Conservation (phyloP, 208 protist genomes). For the Acanthamoeba culbertsoni region DNA sequence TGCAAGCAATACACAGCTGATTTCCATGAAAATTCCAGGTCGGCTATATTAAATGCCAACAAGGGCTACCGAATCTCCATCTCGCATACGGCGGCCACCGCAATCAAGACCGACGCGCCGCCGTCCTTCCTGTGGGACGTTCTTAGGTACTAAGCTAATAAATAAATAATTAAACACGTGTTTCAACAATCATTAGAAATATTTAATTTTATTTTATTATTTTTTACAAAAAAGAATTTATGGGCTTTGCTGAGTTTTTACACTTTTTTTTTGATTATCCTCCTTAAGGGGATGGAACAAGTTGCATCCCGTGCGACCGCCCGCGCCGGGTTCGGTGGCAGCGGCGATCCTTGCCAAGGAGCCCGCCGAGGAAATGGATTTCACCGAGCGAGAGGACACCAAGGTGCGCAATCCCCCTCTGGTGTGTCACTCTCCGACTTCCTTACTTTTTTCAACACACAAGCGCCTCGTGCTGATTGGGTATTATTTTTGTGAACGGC, state of each 20-base stretch:
- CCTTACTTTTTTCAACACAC: not conserved
- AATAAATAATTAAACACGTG: not conserved
- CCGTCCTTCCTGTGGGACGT: constrained; percentile 39
- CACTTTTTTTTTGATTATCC: not conserved
- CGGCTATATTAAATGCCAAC: constrained; percentile 69
- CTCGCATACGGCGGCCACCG: constrained; percentile 73
- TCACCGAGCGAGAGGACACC: constrained; percentile 15
- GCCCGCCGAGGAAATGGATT: not conserved
- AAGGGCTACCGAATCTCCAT: constrained; percentile 78
- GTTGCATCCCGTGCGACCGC: constrained; percentile 13
- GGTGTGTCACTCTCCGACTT: not conserved
- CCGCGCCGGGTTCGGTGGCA: not conserved
- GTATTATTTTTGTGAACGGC: not conserved
- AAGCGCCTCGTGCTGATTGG: not conserved
- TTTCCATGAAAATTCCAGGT: too few relatives aligned
- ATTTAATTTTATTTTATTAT: too few relatives aligned
- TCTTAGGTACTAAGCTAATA: not conserved
- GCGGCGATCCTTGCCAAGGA: constrained; percentile 55
- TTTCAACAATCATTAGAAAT: too few relatives aligned
- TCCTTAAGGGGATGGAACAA: constrained; percentile 44
- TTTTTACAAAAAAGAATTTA: too few relatives aligned
- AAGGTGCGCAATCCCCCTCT: not conserved
- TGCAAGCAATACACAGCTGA: too few relatives aligned
- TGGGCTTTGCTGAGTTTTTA: not conserved
- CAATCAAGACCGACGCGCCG: constrained; percentile 86